Conservation (phyloP, 1,139 yeast genomes). For the Candida pseudoviswanathii region DNA sequence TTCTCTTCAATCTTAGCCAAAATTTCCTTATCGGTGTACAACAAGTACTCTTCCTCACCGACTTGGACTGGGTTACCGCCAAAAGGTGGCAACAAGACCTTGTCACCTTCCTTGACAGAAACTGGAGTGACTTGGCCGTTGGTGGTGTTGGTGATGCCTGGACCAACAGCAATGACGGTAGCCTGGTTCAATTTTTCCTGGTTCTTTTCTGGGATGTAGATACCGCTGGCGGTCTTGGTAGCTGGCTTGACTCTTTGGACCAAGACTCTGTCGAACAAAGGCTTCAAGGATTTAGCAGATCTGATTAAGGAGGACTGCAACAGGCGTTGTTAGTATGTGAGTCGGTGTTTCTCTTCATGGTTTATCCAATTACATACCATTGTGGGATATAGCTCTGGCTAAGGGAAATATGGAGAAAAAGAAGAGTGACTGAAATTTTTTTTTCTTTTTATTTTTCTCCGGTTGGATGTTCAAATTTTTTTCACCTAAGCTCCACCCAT, state of each 20-base stretch:
- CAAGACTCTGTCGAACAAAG: conserved; percentile 92
- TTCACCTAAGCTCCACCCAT: neutral
- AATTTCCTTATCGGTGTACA: conserved; percentile 89
- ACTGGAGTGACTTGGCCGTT: conserved; percentile 72
- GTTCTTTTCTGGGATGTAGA: conserved; percentile 95
- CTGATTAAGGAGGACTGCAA: conserved; percentile 62
- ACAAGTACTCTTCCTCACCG: conserved; percentile 76
- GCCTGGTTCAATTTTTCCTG: conserved; percentile 89
- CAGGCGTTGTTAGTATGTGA: too few relatives aligned
- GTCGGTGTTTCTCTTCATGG: too few relatives aligned
- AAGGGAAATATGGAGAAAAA: neutral
- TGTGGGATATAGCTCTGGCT: conserved; percentile 2
- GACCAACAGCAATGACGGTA: conserved; percentile 80
- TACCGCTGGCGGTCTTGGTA: conserved; percentile 90
- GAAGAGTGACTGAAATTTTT: neutral
- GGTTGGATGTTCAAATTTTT: neutral
- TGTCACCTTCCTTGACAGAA: conserved; percentile 84
- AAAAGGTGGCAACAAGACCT: conserved; percentile 87
- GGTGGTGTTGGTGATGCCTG: conserved; percentile 67
- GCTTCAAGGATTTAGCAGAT: conserved; percentile 85
- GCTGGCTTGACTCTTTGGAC: conserved; percentile 94
- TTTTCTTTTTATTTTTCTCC: neutral
- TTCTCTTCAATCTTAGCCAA: conserved; percentile 76
- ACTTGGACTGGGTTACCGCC: conserved; percentile 88
- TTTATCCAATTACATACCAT: conserved; percentile 12